A percentile compares a stretch with the other conserved stretches of the same genome.
phyloP scores from a whole-genome alignment of 1,284 basidiomycete species.

The Fomes fomentarius region DNA sequence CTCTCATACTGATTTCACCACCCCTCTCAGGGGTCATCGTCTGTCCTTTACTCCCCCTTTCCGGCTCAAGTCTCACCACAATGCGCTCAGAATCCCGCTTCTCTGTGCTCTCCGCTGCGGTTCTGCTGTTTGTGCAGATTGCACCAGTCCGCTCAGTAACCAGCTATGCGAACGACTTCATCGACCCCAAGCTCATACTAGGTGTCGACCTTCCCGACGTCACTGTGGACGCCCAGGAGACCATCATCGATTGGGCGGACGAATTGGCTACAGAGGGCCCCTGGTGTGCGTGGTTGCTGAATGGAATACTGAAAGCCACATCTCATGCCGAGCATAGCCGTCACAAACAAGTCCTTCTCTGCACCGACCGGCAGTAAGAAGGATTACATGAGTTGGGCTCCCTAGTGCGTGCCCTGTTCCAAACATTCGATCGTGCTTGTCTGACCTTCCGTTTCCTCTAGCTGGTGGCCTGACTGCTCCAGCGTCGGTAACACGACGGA shows the following conservation, averaged over 20 bases:
- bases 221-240: conserved; percentile 46
- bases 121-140: conserved; percentile 5
- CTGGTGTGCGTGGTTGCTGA: conserved; percentile 47
- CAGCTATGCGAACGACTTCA: conserved; percentile 58
- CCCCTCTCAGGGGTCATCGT: neutral
- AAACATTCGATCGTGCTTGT: neutral
- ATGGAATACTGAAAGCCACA: neutral
- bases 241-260: conserved; percentile 50
- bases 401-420: conserved; percentile 48
- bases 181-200: conserved; percentile 53
- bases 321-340: conserved; percentile 33
- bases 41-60: neutral
- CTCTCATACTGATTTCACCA: neutral
- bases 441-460: conserved; percentile 29
- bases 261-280: conserved; percentile 45
- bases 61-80: neutral
- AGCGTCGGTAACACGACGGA: conserved; percentile 44
- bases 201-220: conserved; percentile 40
- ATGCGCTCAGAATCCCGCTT: neutral
- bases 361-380: conserved; percentile 47
- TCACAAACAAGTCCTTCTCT: conserved; percentile 41
- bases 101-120: neutral
- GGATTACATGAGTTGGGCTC: conserved; percentile 61
- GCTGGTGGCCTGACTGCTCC: conserved; percentile 64
- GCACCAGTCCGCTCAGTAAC: conserved; percentile 29